Conservation (phyloP, 805 yeast species). For the Spathaspora girioi region DNA sequence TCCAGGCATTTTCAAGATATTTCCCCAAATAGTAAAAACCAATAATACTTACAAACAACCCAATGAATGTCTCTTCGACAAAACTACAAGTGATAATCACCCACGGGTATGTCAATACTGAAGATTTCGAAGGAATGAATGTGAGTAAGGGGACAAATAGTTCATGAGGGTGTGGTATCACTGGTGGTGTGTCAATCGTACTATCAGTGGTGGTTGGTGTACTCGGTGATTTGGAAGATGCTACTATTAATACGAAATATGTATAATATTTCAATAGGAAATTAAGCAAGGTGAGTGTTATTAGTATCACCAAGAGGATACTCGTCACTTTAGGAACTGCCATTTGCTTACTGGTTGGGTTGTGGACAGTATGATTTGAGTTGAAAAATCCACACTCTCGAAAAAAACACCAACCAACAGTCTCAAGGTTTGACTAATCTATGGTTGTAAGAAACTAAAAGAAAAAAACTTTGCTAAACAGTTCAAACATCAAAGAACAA, state of each 20-base stretch:
- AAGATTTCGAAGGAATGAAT: conserved; percentile 43
- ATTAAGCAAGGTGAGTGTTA: conserved; percentile 28
- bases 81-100: conserved; percentile 45
- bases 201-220: conserved; percentile 2
- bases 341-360: conserved; percentile 11
- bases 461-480: neutral
- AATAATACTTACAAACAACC: conserved; percentile 32
- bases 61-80: conserved; percentile 42
- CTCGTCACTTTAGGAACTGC: conserved; percentile 31
- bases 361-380: no score
- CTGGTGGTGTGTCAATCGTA: conserved; percentile 20
- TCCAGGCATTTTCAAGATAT: conserved; percentile 65
- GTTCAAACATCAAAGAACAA: no score
- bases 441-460: no score
- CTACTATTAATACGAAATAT: conserved; percentile 31
- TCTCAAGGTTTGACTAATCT: no score
- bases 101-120: conserved; percentile 45
- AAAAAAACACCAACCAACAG: neutral
- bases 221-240: conserved; percentile 20
- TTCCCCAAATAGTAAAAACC: conserved; percentile 52
- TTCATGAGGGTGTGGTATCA: conserved; percentile 44
- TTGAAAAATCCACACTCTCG: neutral
- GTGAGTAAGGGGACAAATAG: conserved; percentile 49
- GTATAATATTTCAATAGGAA: conserved; percentile 35
- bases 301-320: conserved; percentile 29